Evolutionary conservation across 768 basidiomycete genomes (phyloP), one percentile per base, ranked within the genome.

Genomic region (Tephrocybe sp.): DNA sequence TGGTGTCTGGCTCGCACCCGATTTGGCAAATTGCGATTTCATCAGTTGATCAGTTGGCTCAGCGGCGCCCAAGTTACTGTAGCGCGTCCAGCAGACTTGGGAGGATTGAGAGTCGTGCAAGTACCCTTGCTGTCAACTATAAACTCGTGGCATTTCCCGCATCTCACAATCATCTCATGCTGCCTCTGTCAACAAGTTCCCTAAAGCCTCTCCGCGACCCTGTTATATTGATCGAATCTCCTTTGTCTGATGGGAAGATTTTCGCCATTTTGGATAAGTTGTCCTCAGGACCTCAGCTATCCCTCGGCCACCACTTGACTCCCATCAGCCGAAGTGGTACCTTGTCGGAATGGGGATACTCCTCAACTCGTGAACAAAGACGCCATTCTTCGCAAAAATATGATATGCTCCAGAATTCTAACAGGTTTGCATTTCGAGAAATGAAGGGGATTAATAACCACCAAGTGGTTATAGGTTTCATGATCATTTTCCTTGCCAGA

Each of bases 201-300:
- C 40, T 34, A 40, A 32, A 33, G 4, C 30, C 24, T 18, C 34
- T 8, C 32, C 48, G 36, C 55, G 52, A 59, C 55, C 58, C 49
- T 54, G 41, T 21, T 21, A 18, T 23, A 23, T 44, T n/a, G n/a
- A n/a, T 12, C 48, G 32, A 50, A 58, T 56, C 47, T 48, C 37
- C 7, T 23, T 45, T n/a, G n/a, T n/a, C n/a, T 32, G 47, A 45
- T 55, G 56, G 46, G 53, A 58, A 58, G 53, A 58, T 54, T 53
- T 57, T 24, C n/a, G 21, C 46, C 21, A 44, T 58, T 53, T 38
- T 42, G 54, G 47, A 28, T 9, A 45, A 50, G 12, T 15, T 25
- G 26, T 21, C 15, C 45, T 4, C 37, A 43, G 2, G 20, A 11
- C 10, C 24, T 12, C 23, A 12, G 21, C 26, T 28, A 30, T 43